These are phyloP conservation scores for Mrakia frigida DNA, from an alignment of 768 basidiomycete species.

Conservation along the genomic window DNA sequence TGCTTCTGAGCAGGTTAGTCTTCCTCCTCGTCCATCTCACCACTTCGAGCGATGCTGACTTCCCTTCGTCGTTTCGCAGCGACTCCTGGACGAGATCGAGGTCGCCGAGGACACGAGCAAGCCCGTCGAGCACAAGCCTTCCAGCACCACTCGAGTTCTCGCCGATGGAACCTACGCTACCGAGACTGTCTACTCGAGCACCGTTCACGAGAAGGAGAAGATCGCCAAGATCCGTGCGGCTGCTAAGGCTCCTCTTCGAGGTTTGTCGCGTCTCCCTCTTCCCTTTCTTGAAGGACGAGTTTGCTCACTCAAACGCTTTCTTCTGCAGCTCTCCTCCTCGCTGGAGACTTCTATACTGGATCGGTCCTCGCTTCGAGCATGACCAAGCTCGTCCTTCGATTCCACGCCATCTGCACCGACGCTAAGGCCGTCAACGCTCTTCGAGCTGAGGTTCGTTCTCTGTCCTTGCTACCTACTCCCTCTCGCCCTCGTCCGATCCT, in stretches of 20 bases:
- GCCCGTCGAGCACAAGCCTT: conserved; percentile 52
- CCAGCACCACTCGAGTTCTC: conserved; percentile 58
- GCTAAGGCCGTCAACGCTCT: conserved; percentile 62
- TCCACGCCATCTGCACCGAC: conserved; percentile 51
- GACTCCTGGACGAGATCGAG: conserved; percentile 67
- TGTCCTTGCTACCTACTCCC: neutral
- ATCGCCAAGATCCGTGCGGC: conserved; percentile 80
- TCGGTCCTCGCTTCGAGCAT: conserved; percentile 81
- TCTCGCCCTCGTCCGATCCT: neutral
- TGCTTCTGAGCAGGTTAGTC: conserved; percentile 68
- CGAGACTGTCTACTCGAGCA: conserved; percentile 74
- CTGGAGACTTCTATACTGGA: conserved; percentile 96
- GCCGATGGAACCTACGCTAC: conserved; percentile 98
- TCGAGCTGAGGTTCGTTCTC: conserved; percentile 67
- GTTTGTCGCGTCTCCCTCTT: conserved; percentile 46
- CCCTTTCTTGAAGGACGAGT: neutral
- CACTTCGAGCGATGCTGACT: neutral
- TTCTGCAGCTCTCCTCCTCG: conserved; percentile 67
- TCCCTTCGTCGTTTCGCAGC: conserved; percentile 36
- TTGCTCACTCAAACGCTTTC: neutral
- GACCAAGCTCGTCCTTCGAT: conserved; percentile 84
- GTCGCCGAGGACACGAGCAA: conserved; percentile 51
- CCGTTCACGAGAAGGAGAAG: conserved; percentile 49
- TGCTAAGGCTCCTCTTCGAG: conserved; percentile 80
- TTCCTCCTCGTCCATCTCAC: neutral